Evolutionary conservation across 2,329 filamentous ascomycete genomes (phyloP).

Genomic region (Botrytis galanthina): DNA sequence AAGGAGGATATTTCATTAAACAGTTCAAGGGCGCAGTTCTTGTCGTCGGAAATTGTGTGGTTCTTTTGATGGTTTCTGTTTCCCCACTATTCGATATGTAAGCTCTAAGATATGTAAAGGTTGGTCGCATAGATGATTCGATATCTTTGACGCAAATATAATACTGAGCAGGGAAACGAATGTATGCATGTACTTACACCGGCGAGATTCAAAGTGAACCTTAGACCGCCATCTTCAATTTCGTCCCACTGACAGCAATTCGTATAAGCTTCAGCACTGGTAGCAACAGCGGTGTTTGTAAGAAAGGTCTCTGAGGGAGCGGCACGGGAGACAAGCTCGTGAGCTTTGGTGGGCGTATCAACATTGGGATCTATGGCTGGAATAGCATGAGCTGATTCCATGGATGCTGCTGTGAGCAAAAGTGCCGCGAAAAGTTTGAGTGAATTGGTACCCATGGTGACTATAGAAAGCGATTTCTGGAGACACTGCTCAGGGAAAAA

Average conservation of each 20-base stretch:
- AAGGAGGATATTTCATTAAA: too few species aligned
- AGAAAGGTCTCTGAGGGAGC: too few species aligned
- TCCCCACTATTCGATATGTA: background rate
- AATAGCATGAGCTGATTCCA: background rate
- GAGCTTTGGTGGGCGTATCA: background rate
- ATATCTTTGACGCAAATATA: background rate
- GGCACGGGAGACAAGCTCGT: background rate
- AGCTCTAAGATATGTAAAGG: background rate
- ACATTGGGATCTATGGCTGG: background rate
- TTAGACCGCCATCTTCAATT: rapidly evolving
- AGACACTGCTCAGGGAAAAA: background rate
- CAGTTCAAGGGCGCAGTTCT: background rate
- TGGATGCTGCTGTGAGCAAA: background rate
- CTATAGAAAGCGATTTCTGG: background rate
- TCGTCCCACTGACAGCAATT: background rate
- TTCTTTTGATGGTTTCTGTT: background rate
- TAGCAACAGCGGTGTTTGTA: background rate
- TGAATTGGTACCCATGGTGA: background rate
- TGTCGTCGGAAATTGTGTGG: background rate
- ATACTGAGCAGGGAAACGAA: too few species aligned
- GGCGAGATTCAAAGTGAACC: background rate
- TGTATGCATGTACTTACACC: background rate
- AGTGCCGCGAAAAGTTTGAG: background rate
- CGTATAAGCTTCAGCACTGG: background rate
- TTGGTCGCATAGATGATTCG: background rate